Base-by-base conservation (phyloP, 2,329 filamentous ascomycete species). In the Proliferodiscus dingleyae region DNA sequence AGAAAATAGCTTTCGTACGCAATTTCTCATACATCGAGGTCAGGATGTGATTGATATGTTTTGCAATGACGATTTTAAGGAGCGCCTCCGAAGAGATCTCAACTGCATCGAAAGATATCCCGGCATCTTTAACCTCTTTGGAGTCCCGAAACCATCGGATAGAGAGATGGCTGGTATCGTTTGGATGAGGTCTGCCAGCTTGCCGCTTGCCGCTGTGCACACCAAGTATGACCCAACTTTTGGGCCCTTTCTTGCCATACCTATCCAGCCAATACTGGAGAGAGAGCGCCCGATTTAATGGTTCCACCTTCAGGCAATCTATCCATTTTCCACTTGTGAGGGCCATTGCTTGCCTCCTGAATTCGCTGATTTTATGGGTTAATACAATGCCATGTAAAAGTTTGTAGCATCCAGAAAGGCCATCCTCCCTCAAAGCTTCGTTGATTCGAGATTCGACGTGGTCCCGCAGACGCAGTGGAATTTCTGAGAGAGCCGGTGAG, bases 171-270 rank as follows among this genome's bases (percentile, higher is more conserved):
- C 80, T 85, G 0, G 75, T 68, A 2, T 67, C 57, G 47, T 69
- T 73, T 4, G 68, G 60, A 41, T 73, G 68, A 1, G 64, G 51
- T 10, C 64, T 65, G 8, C 67, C 66, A 33, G 65, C 62, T 46
- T 71, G 74, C 11, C 55, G 52, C 43, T 69, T 72, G 24, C 83
- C 83, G 60, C 83, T 89, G 48, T 81, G 76, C 28, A 95, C 78
- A 8, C 89, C 90, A 41, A 98, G 73, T 53, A 97, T 83, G 38
- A 98, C 73, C 91, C 93, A 98, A 63, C 83, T 95, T 70, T 94
- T 95, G 13, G 78, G 73, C 1, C 80, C 80, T 32, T 70, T 70
- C 23, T 66, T 62, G 18, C 65, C 61, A 46, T 76, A 74, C 57
- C 82, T 79, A 41, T 78, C 76, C 13, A 78, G 73, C 93, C 93